Percentiles rank a stretch among this genome's conserved stretches.
These are phyloP conservation scores for Solanum ossicruentum DNA, from an alignment of 257 asterid species.

Conservation along the genomic window DNA sequence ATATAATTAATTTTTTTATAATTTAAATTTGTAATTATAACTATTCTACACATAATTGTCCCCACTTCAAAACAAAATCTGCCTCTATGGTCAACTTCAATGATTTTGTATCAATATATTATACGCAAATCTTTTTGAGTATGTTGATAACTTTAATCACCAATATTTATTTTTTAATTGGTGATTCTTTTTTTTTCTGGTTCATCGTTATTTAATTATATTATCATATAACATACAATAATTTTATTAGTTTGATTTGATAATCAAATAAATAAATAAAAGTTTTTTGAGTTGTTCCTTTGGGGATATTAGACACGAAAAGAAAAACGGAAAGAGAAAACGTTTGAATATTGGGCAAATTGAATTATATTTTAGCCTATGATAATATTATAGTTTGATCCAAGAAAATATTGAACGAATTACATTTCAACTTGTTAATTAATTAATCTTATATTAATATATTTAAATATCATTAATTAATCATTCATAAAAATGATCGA, in stretches of 20 bases:
- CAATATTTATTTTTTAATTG: neutral
- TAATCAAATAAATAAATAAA: neutral
- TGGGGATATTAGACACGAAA: neutral
- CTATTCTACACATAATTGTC: neutral
- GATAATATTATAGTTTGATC: too few relatives aligned
- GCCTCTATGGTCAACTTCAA: neutral
- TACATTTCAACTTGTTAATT: too few relatives aligned
- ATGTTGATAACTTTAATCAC: neutral
- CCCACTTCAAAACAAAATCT: neutral
- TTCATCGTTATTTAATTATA: neutral
- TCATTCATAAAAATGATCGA: neutral
- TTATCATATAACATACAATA: neutral
- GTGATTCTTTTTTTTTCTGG: neutral
- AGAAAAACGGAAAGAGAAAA: too few relatives aligned
- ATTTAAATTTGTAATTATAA: fast-evolving
- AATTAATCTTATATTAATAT: too few relatives aligned
- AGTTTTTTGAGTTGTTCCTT: neutral
- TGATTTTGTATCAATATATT: neutral
- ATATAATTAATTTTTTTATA: fast-evolving
- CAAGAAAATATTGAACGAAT: too few relatives aligned
- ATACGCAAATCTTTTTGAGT: neutral
- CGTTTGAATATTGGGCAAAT: too few relatives aligned
- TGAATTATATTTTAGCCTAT: too few relatives aligned
- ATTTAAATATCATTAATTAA: too few relatives aligned
- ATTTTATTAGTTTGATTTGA: neutral